Evolutionary conservation across 73 alveolate species (phyloP).

Genomic region (Tetrahymena malaccensis): DNA sequence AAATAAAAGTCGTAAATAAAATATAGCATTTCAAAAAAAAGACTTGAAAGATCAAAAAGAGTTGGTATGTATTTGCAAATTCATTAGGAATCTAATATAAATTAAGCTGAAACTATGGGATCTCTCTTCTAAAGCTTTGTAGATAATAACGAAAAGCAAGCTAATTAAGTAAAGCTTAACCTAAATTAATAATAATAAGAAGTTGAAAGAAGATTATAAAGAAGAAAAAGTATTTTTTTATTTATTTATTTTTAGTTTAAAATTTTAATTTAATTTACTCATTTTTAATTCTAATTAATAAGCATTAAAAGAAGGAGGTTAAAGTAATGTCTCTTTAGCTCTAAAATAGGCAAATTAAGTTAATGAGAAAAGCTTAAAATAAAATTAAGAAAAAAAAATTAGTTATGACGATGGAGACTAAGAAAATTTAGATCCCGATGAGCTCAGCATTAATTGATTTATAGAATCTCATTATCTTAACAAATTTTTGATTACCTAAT

Average conservation of each 20-base stretch:
- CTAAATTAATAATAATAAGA: background rate
- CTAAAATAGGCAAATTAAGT: background rate
- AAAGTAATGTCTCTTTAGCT: background rate
- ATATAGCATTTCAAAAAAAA: background rate
- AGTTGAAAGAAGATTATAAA: background rate
- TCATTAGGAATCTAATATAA: background rate
- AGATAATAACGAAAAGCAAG: background rate
- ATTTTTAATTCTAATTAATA: background rate
- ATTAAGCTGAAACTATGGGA: background rate
- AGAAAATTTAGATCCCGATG: background rate
- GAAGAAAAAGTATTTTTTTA: background rate
- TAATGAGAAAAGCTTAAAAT: background rate
- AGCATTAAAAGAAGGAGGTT: background rate
- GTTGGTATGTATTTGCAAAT: background rate
- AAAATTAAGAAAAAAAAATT: background rate
- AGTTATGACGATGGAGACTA: background rate
- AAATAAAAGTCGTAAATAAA: background rate
- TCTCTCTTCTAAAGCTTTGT: background rate
- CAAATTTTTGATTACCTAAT: background rate
- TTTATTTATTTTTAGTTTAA: background rate
- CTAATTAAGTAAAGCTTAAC: background rate
- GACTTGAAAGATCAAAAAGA: background rate
- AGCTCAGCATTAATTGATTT: background rate
- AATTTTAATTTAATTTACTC: too few relatives aligned
- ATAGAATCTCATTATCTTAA: too few relatives aligned